These are phyloP conservation scores for Lachnellula arida DNA, from an alignment of 2,329 filamentous ascomycete genomes.

Conservation along the genomic window DNA sequence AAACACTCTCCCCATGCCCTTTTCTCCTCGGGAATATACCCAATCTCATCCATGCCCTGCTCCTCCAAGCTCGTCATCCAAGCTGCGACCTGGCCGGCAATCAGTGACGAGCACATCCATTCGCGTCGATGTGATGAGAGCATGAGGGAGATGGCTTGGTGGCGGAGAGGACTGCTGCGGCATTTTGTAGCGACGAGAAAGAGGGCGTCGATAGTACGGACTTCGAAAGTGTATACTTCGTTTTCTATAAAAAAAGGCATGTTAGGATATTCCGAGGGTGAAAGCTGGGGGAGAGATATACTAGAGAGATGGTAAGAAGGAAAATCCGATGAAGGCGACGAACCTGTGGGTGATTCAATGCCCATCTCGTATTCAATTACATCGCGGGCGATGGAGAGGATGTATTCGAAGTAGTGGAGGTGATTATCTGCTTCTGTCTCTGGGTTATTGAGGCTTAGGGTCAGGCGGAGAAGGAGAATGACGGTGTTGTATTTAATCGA, in stretches of 20 bases:
- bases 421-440: constrained; percentile 14
- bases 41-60: constrained; percentile 17
- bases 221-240: constrained; percentile 18
- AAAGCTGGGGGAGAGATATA: background rate
- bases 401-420: constrained; percentile 50
- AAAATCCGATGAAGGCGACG: background rate
- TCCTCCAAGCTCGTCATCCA: constrained; percentile 27
- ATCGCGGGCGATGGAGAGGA: constrained; percentile 45
- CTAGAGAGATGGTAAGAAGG: background rate
- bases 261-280: background rate
- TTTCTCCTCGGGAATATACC: constrained; percentile 16
- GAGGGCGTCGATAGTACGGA: constrained; percentile 54
- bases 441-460: constrained; percentile 9
- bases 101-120: constrained; percentile 57
- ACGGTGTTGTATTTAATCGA: constrained; percentile 12
- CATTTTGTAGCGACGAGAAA: constrained; percentile 63
- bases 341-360: background rate
- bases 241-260: background rate
- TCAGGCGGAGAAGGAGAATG: constrained; percentile 9
- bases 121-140: constrained; percentile 57
- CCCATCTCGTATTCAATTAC: constrained; percentile 35
- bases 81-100: constrained; percentile 17
- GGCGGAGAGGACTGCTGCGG: constrained; percentile 49
- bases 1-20: constrained; percentile 19
- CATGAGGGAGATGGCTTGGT: constrained; percentile 57